Conservation (phyloP, 192 early-diverging fungal genomes). For the Borealophlyctis nickersoniae region DNA sequence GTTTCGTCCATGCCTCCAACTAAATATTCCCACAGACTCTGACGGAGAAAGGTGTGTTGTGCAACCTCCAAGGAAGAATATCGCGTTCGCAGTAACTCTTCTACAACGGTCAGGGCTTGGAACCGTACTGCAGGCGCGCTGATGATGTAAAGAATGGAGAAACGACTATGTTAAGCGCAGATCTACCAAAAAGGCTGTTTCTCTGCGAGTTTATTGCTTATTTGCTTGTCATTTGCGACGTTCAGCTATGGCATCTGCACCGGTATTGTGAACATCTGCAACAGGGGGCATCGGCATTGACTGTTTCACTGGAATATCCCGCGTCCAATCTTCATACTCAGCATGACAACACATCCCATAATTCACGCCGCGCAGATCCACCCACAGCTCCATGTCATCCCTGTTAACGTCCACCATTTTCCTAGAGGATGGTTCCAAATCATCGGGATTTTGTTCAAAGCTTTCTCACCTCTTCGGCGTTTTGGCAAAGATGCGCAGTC, state of each 20-base stretch:
- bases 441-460: slow-evolving; percentile 24
- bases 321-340: too few species aligned
- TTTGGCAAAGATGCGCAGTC: slow-evolving; percentile 74
- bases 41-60: slow-evolving; percentile 29
- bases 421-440: not conserved
- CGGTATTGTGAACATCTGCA: too few species aligned
- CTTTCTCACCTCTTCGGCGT: slow-evolving; percentile 62
- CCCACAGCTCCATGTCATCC: slow-evolving; percentile 17
- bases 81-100: slow-evolving; percentile 62
- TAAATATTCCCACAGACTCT: slow-evolving; percentile 35
- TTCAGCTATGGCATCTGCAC: too few species aligned
- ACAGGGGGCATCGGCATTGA: not conserved
- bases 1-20: slow-evolving; percentile 32
- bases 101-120: slow-evolving; percentile 80
- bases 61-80: slow-evolving; percentile 30
- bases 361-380: too few species aligned
- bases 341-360: too few species aligned
- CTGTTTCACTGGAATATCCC: not conserved
- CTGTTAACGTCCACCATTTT: not conserved
- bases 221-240: too few species aligned
- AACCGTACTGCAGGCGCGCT: slow-evolving; percentile 76
- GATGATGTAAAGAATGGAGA: too few species aligned
- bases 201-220: too few species aligned
- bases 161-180: slow-evolving; percentile 17
- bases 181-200: too few species aligned